phyloP scores from a whole-genome alignment of 495 filamentous ascomycete genomes.

The Xanthoparmelia taractica region DNA sequence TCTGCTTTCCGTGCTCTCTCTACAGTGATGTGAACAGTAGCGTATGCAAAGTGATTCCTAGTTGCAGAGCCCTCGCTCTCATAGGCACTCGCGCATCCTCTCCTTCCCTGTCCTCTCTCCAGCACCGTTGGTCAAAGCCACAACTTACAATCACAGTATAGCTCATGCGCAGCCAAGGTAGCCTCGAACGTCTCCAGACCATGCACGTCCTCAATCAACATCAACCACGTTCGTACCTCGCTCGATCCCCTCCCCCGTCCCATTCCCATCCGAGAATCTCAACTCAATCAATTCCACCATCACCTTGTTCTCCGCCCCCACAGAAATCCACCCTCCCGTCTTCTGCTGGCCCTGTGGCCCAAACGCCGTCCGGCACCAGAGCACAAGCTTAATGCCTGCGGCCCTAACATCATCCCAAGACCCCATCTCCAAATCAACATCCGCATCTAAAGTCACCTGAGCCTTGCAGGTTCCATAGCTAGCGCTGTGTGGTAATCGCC shows the following conservation, averaged over 20 bases:
- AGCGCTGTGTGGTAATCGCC: not conserved
- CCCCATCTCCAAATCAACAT: not conserved
- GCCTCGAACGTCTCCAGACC: constrained; percentile 28
- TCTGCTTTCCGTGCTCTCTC: too few relatives aligned
- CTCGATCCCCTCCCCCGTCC: not conserved
- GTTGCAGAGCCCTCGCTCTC: too few relatives aligned
- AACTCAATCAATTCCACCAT: not conserved
- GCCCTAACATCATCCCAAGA: not conserved
- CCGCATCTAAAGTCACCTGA: not conserved
- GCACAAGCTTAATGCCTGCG: not conserved
- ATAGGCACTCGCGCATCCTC: too few relatives aligned
- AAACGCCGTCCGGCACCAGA: not conserved
- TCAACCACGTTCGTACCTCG: not conserved
- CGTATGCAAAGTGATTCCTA: too few relatives aligned
- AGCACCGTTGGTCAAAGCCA: too few relatives aligned
- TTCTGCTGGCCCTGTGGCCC: not conserved
- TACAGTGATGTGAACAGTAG: too few relatives aligned
- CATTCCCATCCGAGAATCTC: not conserved
- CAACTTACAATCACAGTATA: too few relatives aligned
- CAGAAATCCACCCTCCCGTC: not conserved
- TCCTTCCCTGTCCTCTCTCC: too few relatives aligned
- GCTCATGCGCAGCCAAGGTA: too few relatives aligned
- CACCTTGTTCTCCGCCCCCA: not conserved
- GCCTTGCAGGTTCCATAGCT: not conserved
- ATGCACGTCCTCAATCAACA: not conserved